Conservation (phyloP, 192 early-diverging fungal genomes). For the Entomortierella beljakovae region DNA sequence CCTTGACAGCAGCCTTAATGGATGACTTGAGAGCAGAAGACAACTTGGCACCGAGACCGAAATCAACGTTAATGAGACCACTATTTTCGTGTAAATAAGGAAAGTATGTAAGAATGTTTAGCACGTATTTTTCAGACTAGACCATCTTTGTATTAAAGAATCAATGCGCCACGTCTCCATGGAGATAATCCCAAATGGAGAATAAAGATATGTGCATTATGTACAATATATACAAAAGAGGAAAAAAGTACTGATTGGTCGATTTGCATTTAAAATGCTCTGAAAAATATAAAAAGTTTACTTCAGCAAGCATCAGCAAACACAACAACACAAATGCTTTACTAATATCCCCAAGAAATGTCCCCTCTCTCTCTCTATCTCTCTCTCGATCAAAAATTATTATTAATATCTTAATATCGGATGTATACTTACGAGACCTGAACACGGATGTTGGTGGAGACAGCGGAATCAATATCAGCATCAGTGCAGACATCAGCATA, state of each 20-base stretch:
- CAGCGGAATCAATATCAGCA: slow-evolving; percentile 25
- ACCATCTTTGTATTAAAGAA: no score
- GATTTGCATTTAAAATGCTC: not conserved
- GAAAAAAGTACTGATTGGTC: no score
- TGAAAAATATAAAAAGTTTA: slow-evolving; percentile 4
- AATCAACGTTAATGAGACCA: slow-evolving; percentile 41
- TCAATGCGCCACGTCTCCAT: no score
- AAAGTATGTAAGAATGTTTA: not conserved
- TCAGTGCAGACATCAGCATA: slow-evolving; percentile 51
- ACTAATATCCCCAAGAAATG: no score
- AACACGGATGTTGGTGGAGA: slow-evolving; percentile 28
- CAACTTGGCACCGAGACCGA: slow-evolving; percentile 46
- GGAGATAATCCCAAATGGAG: no score
- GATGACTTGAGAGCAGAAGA: slow-evolving; percentile 38
- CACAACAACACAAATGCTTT: no score
- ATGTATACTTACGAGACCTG: slow-evolving; percentile 33
- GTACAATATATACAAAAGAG: no score
- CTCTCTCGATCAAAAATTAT: no score
- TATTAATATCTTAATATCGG: not conserved
- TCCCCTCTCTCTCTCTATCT: no score
- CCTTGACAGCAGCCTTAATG: slow-evolving; percentile 52
- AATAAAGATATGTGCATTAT: no score
- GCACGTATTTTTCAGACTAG: no score
- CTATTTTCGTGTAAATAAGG: not conserved
- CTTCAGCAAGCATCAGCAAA: not conserved